Percentiles rank a stretch among this genome's conserved stretches.
Evolutionary conservation across 345 rosid species (phyloP).

Genomic region (Melastoma malabathricum): DNA sequence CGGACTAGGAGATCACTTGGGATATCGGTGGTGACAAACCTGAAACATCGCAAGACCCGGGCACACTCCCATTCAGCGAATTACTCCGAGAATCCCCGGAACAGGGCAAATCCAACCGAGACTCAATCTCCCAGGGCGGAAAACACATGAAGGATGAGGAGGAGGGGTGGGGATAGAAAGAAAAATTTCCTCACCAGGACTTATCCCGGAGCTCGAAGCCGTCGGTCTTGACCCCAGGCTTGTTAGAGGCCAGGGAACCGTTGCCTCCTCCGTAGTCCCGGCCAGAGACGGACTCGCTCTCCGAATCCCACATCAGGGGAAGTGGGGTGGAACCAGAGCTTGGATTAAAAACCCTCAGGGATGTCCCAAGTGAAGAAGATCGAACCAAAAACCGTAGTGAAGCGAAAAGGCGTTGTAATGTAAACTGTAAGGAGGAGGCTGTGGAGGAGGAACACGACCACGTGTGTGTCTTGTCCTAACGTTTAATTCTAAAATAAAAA

Average conservation of each 20-base stretch:
- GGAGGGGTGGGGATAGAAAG: background rate
- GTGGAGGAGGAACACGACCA: no score
- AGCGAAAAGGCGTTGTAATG: no score
- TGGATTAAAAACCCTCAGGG: no score
- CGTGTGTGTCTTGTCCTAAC: no score
- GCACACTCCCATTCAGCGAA: background rate
- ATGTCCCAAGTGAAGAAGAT: no score
- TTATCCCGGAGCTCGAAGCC: slow-evolving; percentile 80
- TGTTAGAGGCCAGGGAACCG: slow-evolving; percentile 53
- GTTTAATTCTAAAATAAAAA: no score
- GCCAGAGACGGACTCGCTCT: slow-evolving; percentile 47
- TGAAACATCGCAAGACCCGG: slow-evolving; percentile 5
- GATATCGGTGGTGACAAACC: slow-evolving; percentile 90
- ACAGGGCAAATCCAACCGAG: background rate
- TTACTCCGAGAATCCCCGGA: background rate
- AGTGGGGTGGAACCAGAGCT: no score
- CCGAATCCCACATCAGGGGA: slow-evolving; percentile 81
- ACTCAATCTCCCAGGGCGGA: background rate
- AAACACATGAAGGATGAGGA: background rate
- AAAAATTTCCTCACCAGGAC: slow-evolving; percentile 46
- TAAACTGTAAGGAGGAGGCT: no score
- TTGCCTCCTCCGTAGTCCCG: slow-evolving; percentile 52
- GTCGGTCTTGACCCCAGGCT: slow-evolving; percentile 59
- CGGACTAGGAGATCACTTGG: slow-evolving; percentile 80
- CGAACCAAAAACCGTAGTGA: no score